Percentiles rank a stretch among this genome's conserved stretches.
phyloP scores from a whole-genome alignment of 805 yeast genomes.

The Hanseniaspora vineae region DNA sequence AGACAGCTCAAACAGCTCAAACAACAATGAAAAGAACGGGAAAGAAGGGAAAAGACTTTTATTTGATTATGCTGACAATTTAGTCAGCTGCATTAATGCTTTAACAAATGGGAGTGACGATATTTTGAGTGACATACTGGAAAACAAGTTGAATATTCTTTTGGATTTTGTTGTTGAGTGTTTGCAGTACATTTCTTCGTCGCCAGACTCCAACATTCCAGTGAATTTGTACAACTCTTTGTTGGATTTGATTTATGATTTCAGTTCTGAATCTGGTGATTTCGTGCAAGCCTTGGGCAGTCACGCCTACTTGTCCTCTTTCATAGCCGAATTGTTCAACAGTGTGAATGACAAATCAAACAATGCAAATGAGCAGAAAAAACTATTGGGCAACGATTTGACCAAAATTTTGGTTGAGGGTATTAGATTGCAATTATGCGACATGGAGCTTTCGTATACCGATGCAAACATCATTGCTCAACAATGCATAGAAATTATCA shows the following conservation, averaged over 20 bases:
- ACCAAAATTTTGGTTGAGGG: slow-evolving; percentile 26
- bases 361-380: not conserved
- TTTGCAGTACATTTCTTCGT: slow-evolving; percentile 15
- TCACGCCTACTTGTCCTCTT: slow-evolving; percentile 9
- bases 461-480: slow-evolving; percentile 15
- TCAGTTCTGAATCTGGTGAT: slow-evolving; percentile 44
- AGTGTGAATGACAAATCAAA: slow-evolving; percentile 1
- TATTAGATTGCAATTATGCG: slow-evolving; percentile 26
- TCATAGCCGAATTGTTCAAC: slow-evolving; percentile 10
- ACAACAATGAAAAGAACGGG: slow-evolving; percentile 12
- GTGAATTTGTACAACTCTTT: slow-evolving; percentile 36
- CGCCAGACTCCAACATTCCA: slow-evolving; percentile 19
- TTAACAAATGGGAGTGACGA: slow-evolving; percentile 52
- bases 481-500: slow-evolving; percentile 16
- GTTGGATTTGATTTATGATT: slow-evolving; percentile 46
- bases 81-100: slow-evolving; percentile 54
- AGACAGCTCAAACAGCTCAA: slow-evolving; percentile 7
- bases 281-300: slow-evolving; percentile 27
- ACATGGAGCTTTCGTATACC: slow-evolving; percentile 14
- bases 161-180: slow-evolving; percentile 25
- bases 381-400: slow-evolving; percentile 19
- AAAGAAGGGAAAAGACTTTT: slow-evolving; percentile 36
- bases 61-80: slow-evolving; percentile 59
- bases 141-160: slow-evolving; percentile 25
- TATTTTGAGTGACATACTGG: slow-evolving; percentile 13